A percentile compares a stretch with the other conserved stretches of the same genome.
Evolutionary conservation across 176 grass and related monocot species (phyloP).

Genomic region (Avena sativa): DNA sequence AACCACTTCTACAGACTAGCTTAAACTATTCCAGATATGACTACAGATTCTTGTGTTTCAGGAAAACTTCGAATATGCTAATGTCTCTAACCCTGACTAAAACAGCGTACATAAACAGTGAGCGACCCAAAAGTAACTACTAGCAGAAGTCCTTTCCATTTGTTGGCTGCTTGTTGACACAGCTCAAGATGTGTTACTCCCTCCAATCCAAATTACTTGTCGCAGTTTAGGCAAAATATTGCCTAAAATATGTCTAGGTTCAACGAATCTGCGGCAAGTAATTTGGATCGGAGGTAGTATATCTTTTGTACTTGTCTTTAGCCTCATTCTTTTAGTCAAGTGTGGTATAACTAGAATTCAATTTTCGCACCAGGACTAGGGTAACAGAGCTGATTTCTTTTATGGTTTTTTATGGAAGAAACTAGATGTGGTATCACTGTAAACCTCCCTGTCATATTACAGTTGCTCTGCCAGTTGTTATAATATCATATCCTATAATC

Average conservation of each 20-base stretch:
- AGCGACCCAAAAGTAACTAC: background rate
- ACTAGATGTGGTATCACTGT: constrained; percentile 1
- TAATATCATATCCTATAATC: constrained; percentile 19
- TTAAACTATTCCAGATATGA: background rate
- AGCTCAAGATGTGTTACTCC: background rate
- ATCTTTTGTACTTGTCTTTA: background rate
- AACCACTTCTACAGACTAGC: background rate
- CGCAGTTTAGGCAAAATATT: no score
- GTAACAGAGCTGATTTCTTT: constrained; percentile 7
- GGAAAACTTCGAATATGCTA: background rate
- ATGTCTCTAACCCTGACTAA: background rate
- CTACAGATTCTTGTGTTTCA: constrained; percentile 24
- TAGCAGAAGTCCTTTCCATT: background rate
- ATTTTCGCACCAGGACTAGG: background rate
- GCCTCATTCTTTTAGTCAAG: background rate
- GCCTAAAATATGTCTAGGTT: no score
- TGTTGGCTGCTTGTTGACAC: background rate
- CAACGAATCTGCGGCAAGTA: no score
- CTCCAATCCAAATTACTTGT: background rate
- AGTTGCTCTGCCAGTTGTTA: background rate
- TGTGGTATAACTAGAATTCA: background rate
- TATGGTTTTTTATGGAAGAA: background rate
- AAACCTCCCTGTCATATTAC: background rate
- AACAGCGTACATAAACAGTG: background rate
- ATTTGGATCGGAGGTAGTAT: no score